Conservation (phyloP, 2,329 filamentous ascomycete genomes). For the Scedosporium boydii region DNA sequence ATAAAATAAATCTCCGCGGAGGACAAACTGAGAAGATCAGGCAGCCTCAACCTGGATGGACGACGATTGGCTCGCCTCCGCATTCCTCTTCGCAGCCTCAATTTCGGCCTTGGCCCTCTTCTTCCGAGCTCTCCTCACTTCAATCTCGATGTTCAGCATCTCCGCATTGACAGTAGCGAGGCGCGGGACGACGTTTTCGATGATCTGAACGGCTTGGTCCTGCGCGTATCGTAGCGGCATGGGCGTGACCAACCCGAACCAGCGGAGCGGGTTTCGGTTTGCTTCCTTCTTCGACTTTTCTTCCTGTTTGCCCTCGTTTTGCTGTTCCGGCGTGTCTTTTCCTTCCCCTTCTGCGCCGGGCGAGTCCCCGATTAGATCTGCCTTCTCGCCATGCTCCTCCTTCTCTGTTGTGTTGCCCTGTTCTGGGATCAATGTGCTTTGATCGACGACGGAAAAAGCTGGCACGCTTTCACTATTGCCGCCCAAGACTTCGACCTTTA, state of each 20-base stretch:
- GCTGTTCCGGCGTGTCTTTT: background rate
- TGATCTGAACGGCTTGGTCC: conserved; percentile 40
- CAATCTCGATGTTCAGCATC: conserved; percentile 58
- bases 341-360: conserved; percentile 7
- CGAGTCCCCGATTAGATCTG: conserved; percentile 6
- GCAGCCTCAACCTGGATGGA: background rate
- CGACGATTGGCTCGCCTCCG: background rate
- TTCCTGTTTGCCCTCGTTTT: conserved; percentile 11
- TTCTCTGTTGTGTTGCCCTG: background rate
- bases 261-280: conserved; percentile 43
- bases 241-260: conserved; percentile 48
- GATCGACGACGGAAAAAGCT: background rate
- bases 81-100: conserved; percentile 19
- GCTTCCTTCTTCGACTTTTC: conserved; percentile 9
- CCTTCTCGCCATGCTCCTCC: conserved; percentile 7
- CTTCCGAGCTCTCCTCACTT: conserved; percentile 54
- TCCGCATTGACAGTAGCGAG: conserved; percentile 48
- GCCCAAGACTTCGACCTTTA: background rate
- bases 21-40: background rate
- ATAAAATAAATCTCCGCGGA: background rate
- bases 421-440: background rate
- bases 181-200: conserved; percentile 47
- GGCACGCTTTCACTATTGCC: conserved; percentile 8
- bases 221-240: conserved; percentile 49
- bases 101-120: conserved; percentile 37